Conservation (phyloP, 495 filamentous ascomycete species). For the Hyaloscypha hepaticicola region DNA sequence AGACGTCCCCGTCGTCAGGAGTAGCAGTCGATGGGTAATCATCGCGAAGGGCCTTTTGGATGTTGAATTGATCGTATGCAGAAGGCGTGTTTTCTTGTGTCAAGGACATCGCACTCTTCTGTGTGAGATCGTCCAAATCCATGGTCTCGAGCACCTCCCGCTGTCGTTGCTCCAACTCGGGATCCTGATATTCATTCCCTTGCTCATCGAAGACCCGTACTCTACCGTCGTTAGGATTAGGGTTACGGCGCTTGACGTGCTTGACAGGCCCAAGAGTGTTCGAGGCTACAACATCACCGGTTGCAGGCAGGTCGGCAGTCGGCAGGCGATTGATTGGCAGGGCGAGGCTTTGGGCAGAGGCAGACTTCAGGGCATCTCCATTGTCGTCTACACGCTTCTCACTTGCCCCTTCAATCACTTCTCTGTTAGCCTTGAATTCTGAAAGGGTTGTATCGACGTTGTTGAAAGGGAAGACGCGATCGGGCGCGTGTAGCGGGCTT, state of each 20-base stretch:
- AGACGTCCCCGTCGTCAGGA: slow-evolving; percentile 1
- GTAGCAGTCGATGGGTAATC: slow-evolving; percentile 3
- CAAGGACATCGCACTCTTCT: slow-evolving; percentile 23
- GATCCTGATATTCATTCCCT: not conserved
- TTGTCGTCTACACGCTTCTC: not conserved
- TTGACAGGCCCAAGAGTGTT: not conserved
- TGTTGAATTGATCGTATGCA: slow-evolving; percentile 23
- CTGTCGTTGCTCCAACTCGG: not conserved
- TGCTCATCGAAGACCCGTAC: not conserved
- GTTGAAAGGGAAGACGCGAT: slow-evolving; percentile 7
- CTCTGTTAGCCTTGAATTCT: not conserved
- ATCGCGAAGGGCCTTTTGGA: not conserved
- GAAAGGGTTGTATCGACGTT: not conserved
- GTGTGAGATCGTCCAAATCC: slow-evolving; percentile 23
- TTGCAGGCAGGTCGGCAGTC: not conserved
- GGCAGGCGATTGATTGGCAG: not conserved
- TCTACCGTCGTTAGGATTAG: not conserved
- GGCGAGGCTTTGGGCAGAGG: not conserved
- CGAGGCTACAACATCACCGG: not conserved
- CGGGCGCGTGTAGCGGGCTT: slow-evolving; percentile 7
- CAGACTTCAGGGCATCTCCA: not conserved
- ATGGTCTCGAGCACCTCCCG: not conserved
- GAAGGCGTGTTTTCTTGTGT: slow-evolving; percentile 29
- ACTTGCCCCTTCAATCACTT: not conserved
- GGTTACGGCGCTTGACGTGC: too few relatives aligned